A percentile compares a stretch with the other conserved stretches of the same genome.
These are phyloP conservation scores for Albugo laibachii DNA, from an alignment of 352 stramenopile species.

Conservation along the genomic window DNA sequence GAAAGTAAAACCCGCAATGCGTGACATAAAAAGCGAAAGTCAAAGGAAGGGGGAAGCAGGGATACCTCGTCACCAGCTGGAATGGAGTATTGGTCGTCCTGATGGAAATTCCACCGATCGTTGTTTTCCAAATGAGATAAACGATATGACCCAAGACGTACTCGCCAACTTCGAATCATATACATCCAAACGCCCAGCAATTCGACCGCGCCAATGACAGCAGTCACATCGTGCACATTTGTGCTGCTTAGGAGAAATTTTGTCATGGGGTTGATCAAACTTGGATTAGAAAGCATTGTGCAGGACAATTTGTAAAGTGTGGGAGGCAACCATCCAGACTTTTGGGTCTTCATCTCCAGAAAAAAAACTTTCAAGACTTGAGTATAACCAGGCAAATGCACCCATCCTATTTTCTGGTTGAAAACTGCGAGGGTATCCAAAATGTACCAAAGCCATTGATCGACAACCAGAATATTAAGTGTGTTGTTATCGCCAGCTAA, in stretches of 20 bases:
- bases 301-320: constrained; percentile 80
- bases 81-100: constrained; percentile 80
- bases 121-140: constrained; percentile 79
- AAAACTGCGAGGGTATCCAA: constrained; percentile 74
- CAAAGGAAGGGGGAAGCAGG: constrained; percentile 65
- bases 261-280: constrained; percentile 80
- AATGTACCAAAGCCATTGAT: constrained; percentile 82
- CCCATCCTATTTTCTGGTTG: constrained; percentile 79
- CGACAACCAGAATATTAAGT: constrained; percentile 71
- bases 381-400: constrained; percentile 65
- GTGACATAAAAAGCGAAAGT: constrained; percentile 70
- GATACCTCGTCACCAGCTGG: constrained; percentile 72
- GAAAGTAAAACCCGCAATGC: constrained; percentile 61
- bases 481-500: constrained; percentile 70
- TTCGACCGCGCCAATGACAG: constrained; percentile 70
- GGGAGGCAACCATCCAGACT: constrained; percentile 67
- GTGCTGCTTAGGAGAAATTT: constrained; percentile 77
- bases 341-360: constrained; percentile 75
- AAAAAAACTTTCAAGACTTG: constrained; percentile 82
- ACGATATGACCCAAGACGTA: constrained; percentile 67
- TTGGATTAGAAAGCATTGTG: constrained; percentile 76
- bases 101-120: constrained; percentile 80
- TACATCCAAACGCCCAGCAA: constrained; percentile 82
- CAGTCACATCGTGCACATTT: constrained; percentile 72
- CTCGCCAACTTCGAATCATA: constrained; percentile 81